A percentile compares a stretch with the other conserved stretches of the same genome.
Evolutionary conservation across 2,329 filamentous ascomycete genomes (phyloP).

Genomic region (Botrytis cinerea): DNA sequence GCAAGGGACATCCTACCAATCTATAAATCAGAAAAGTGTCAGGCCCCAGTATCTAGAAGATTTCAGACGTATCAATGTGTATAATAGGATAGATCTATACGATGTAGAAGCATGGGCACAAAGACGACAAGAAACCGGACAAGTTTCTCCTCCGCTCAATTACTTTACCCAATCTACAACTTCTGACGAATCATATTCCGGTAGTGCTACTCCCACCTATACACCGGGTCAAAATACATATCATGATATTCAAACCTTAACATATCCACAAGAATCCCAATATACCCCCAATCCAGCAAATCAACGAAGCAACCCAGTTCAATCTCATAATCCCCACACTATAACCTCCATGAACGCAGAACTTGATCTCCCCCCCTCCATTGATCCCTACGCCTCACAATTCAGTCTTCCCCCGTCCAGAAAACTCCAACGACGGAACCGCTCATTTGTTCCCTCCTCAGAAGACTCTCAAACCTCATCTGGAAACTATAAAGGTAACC

Average conservation of each 20-base stretch:
- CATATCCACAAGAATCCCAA: fast-evolving
- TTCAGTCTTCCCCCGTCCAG: not conserved
- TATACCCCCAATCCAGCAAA: too few relatives aligned
- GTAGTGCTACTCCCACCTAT: too few relatives aligned
- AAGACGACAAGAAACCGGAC: not conserved
- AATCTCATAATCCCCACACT: not conserved
- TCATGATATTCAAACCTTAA: too few relatives aligned
- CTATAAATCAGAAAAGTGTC: not conserved
- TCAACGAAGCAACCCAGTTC: fast-evolving
- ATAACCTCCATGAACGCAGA: not conserved
- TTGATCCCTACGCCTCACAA: not conserved
- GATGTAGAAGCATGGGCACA: not conserved
- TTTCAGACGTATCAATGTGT: not conserved
- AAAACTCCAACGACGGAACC: not conserved
- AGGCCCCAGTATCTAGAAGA: not conserved
- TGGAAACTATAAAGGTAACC: not conserved
- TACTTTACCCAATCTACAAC: not conserved
- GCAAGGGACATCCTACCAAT: not conserved
- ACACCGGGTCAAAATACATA: fast-evolving
- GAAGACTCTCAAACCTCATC: not conserved
- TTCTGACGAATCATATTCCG: not conserved
- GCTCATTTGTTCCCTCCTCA: not conserved
- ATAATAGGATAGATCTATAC: not conserved
- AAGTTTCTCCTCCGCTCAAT: not conserved
- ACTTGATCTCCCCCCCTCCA: not conserved